Evolutionary conservation across 1,284 basidiomycete species (phyloP).

Genomic region (Trichosporon sp.): DNA sequence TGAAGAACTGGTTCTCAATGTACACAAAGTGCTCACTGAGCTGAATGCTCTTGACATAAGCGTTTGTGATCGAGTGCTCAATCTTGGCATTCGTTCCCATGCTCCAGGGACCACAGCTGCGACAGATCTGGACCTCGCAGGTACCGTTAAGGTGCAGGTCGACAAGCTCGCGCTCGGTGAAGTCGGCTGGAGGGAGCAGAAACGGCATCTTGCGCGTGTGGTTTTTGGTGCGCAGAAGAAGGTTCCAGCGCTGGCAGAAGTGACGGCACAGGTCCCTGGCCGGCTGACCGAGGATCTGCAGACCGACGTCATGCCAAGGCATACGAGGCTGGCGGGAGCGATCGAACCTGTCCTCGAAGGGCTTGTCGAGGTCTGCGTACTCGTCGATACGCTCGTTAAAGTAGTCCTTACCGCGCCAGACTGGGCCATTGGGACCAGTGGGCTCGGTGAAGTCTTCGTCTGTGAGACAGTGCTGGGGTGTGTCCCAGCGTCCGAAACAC

Average conservation of each 20-base stretch:
- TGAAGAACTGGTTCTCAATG: constrained; percentile 96
- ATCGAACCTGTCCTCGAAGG: constrained; percentile 91
- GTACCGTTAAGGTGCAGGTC: constrained; percentile 85
- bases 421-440: constrained; percentile 59
- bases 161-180: constrained; percentile 72
- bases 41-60: constrained; percentile 90
- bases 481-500: constrained; percentile 96
- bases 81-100: constrained; percentile 79
- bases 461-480: constrained; percentile 82
- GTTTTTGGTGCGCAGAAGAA: constrained; percentile 88
- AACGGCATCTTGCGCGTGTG: constrained; percentile 90
- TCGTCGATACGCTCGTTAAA: constrained; percentile 85
- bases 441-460: constrained; percentile 67
- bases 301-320: constrained; percentile 97
- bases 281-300: constrained; percentile 95
- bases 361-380: constrained; percentile 83
- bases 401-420: constrained; percentile 73
- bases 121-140: constrained; percentile 94
- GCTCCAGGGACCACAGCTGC: constrained; percentile 94
- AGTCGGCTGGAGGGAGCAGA: constrained; percentile 89
- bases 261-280: constrained; percentile 92
- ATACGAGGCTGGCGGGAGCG: constrained; percentile 83
- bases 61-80: constrained; percentile 92
- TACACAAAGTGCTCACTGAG: constrained; percentile 67
- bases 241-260: constrained; percentile 93